Evolutionary conservation across 345 rosid genomes (phyloP).

Genomic region (Boechera retrofracta): DNA sequence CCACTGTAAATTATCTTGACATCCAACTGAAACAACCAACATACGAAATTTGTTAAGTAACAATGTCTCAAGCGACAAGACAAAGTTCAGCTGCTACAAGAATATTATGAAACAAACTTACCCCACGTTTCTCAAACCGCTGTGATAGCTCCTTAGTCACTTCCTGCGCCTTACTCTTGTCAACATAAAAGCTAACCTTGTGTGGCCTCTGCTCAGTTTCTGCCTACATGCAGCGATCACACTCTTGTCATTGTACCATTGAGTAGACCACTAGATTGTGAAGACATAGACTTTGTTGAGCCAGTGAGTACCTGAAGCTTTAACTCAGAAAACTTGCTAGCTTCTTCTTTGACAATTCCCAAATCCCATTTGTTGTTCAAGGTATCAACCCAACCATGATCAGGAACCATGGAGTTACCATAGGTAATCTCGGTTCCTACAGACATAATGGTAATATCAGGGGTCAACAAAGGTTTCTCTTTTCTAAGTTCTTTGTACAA

Average conservation of each 20-base stretch:
- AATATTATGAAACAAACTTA: slow-evolving; percentile 41
- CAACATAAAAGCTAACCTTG: slow-evolving; percentile 90
- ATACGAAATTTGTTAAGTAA: not conserved
- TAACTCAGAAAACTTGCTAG: slow-evolving; percentile 79
- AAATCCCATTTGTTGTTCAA: slow-evolving; percentile 87
- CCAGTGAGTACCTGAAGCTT: slow-evolving; percentile 73
- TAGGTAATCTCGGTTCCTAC: slow-evolving; percentile 99
- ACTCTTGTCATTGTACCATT: slow-evolving; percentile 13
- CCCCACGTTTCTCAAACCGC: slow-evolving; percentile 68
- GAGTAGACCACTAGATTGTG: slow-evolving; percentile 13
- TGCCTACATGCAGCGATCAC: slow-evolving; percentile 53
- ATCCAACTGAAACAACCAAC: slow-evolving; percentile 63
- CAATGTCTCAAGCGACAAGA: not conserved
- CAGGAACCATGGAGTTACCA: slow-evolving; percentile 85
- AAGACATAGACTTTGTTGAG: not conserved
- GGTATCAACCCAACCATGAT: slow-evolving; percentile 87
- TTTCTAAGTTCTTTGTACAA: slow-evolving; percentile 74
- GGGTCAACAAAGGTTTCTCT: slow-evolving; percentile 90
- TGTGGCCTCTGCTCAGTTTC: slow-evolving; percentile 92
- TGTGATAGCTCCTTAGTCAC: slow-evolving; percentile 68
- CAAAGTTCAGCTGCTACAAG: not conserved
- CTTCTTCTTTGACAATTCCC: slow-evolving; percentile 71
- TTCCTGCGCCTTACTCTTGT: slow-evolving; percentile 75
- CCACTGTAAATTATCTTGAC: slow-evolving; percentile 94
- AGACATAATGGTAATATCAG: slow-evolving; percentile 94